Base-by-base conservation (phyloP, 2,329 filamentous ascomycete species). In the Phaeophleospora eucalypticola region DNA sequence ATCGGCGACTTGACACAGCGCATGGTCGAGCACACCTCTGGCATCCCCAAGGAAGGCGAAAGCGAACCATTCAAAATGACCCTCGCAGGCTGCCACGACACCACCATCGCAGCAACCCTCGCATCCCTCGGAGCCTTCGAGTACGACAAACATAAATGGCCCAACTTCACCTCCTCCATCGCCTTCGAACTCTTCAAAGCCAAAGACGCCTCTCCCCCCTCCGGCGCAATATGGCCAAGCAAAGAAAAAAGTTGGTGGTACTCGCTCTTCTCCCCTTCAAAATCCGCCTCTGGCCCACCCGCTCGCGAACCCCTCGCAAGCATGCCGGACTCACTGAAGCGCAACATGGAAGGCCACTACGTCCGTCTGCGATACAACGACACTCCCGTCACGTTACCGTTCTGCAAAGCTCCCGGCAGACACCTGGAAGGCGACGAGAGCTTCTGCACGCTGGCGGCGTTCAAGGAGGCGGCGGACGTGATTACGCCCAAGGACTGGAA, bases 331-430 rank as follows among this genome's bases (percentile, higher is more conserved):
- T 63, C 68, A 1, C 81, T 90, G 58, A 80, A 76, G 57, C 68
- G 73, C 14, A 76, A 74, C 45, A 68, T 94, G 9, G 74, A 86
- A 19, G 84, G 81, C 2, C 89, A 94, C 72, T 98, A 86, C 67
- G 91, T 98, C 12, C 83, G 93, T 15, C 68, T 98, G 48, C 80
- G 90, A 41, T 98, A 95, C 69, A 98, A 98, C 60, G 93, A 97
- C 65, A 76, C 78, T 43, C 80, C 89, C 3, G 81, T 97, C 62
- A 81, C 77, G 12, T 77, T 98, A 15, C 91, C 91, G 0, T 90
- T 88, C 2, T 98, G 93, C 67, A 82, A 78, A 56, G 69, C 77
- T 8, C 68, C 75, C 0, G 88, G 89, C 4, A 94, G 90, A 51
- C 93, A 98, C 68, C 75, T 95, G 2, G 80, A 87, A 1, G 89